phyloP scores from a whole-genome alignment of 352 stramenopile genomes.

The Blastocystis sp. region DNA sequence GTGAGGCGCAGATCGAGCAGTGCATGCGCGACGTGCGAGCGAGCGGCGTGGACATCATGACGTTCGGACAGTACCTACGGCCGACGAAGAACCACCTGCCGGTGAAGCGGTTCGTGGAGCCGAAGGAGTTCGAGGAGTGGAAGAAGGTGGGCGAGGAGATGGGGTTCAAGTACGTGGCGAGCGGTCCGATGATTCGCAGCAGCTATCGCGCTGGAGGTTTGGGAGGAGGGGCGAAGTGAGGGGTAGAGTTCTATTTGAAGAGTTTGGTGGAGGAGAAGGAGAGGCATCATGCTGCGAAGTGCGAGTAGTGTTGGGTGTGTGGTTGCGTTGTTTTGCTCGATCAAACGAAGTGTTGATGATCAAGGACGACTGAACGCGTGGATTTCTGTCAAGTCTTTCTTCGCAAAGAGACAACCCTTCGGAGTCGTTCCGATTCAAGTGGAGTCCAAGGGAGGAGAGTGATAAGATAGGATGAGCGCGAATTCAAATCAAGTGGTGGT shows the following conservation, averaged over 20 bases:
- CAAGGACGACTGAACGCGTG: too few species aligned
- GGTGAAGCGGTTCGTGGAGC: slow-evolving; percentile 75
- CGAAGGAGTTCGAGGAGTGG: slow-evolving; percentile 92
- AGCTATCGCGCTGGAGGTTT: slow-evolving; percentile 95
- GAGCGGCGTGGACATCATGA: slow-evolving; percentile 96
- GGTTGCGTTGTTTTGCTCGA: too few species aligned
- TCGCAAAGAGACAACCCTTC: too few species aligned
- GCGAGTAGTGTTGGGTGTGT: too few species aligned
- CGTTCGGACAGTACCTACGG: slow-evolving; percentile 96
- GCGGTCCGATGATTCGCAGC: slow-evolving; percentile 92
- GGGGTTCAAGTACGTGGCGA: slow-evolving; percentile 98
- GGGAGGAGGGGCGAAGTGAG: background rate
- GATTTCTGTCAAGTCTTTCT: too few species aligned
- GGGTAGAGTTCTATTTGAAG: slow-evolving; percentile 32
- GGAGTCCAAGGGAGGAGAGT: background rate
- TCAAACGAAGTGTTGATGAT: too few species aligned
- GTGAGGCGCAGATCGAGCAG: slow-evolving; percentile 68
- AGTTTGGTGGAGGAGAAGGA: slow-evolving; percentile 29
- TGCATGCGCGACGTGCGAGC: slow-evolving; percentile 85
- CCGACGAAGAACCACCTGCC: slow-evolving; percentile 94
- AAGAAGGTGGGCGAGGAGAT: slow-evolving; percentile 89
- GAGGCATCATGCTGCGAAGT: background rate
- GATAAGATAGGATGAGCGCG: background rate
- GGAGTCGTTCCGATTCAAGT: background rate
- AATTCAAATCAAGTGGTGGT: slow-evolving; percentile 73